Base-by-base conservation (phyloP, 768 basidiomycete genomes). In the Ephemerocybe angulata region DNA sequence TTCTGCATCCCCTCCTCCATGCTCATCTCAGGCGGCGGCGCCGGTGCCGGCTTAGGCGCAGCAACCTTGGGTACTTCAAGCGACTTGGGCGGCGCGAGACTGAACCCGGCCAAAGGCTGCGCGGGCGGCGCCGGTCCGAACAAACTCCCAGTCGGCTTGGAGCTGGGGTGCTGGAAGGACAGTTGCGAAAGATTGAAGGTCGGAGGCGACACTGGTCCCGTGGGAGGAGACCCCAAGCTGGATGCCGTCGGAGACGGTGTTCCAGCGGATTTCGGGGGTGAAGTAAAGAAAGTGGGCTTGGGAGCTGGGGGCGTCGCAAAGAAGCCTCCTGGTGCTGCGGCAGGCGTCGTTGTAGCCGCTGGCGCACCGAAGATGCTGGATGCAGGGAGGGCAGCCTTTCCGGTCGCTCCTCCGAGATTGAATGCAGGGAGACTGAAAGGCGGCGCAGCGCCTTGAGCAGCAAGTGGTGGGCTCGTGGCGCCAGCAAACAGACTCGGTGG, bases 1-100 rank as follows among this genome's bases (percentile, higher is more conserved):
- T 76, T 75, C 61, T 89, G 87, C 80, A 93, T 82, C 10, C 86
- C 84, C 52, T 82, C 78, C 56, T 84, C 79, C 57, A 78, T 61
- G 54, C 74, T 56, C 53, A 69, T 55, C 43, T 69, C 62, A 0
- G 59, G 60, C 4, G 59, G 43, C 50, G 58, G 43, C 17, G 54
- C 51, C n/a, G 61, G 57, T 21, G 53, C 47, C 27, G 53, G 51
- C 49, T 52, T 52, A 40, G 57, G 43, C 1, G 53, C 27, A 7
- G 53, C 25, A 19, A 60, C 56, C 12, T 41, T 48, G 3, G 57
- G 48, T 11, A 53, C 29, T 2, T 24, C 24, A 29, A 54, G 35
- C 24, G 28, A 11, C 7, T 47, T 47, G 44, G 22, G 56, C n/a
- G n/a, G n/a, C n/a, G n/a, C 17, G 50, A 52, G 19, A 47, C 27